phyloP scores from a whole-genome alignment of 2,329 filamentous ascomycete genomes.

The Aspergillus bombycis region DNA sequence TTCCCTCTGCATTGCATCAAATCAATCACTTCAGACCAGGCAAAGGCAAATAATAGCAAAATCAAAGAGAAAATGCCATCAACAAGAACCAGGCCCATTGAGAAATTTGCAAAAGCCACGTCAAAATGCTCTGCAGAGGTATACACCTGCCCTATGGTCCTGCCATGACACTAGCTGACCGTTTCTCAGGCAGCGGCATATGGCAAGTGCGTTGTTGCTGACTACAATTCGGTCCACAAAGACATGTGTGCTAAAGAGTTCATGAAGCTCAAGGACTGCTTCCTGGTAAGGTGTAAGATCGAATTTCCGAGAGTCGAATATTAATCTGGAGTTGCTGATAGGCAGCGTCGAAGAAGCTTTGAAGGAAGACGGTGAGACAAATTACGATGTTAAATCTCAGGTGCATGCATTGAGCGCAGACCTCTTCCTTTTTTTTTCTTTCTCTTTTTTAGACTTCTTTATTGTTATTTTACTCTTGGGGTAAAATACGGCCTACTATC shows the following conservation, averaged over 20 bases:
- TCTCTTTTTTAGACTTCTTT: not conserved
- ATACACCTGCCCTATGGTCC: slow-evolving; percentile 20
- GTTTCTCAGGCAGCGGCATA: slow-evolving; percentile 73
- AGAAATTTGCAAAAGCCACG: slow-evolving; percentile 68
- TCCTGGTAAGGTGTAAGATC: slow-evolving; percentile 62
- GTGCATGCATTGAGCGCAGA: not conserved
- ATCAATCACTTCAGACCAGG: not conserved
- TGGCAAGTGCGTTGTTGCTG: slow-evolving; percentile 85
- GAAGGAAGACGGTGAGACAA: slow-evolving; percentile 15
- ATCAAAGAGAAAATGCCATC: slow-evolving; percentile 41
- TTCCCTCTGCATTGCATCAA: not conserved
- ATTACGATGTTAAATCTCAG: not conserved
- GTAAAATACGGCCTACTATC: not conserved
- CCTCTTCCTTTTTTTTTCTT: not conserved
- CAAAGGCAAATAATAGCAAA: not conserved
- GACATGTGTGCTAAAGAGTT: slow-evolving; percentile 91
- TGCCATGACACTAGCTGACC: slow-evolving; percentile 18
- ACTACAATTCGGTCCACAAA: slow-evolving; percentile 88
- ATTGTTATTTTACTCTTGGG: not conserved
- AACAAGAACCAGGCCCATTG: slow-evolving; percentile 63
- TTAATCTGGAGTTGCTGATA: slow-evolving; percentile 30
- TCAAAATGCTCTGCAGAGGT: slow-evolving; percentile 70
- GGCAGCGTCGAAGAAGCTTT: slow-evolving; percentile 58
- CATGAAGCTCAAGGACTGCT: slow-evolving; percentile 82
- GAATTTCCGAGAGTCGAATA: not conserved